These are phyloP conservation scores for Delitschia confertaspora DNA, from an alignment of 495 filamentous ascomycete genomes.

Conservation along the genomic window DNA sequence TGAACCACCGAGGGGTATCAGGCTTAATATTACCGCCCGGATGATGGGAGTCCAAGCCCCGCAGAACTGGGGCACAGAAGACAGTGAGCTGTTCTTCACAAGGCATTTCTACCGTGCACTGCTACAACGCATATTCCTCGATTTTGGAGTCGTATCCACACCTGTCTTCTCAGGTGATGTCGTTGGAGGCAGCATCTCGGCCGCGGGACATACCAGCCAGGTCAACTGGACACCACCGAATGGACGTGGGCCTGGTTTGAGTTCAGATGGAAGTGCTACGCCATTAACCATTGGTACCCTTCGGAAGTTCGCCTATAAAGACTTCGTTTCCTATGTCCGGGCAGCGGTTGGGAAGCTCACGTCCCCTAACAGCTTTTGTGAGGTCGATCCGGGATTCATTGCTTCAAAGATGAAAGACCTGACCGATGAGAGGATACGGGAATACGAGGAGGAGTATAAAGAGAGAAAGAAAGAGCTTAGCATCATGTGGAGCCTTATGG, in stretches of 20 bases:
- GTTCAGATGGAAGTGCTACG: constrained; percentile 42
- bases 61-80: constrained; percentile 72
- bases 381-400: constrained; percentile 40
- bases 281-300: constrained; percentile 82
- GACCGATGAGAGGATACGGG: constrained; percentile 61
- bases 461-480: constrained; percentile 73
- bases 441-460: constrained; percentile 55
- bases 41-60: constrained; percentile 97
- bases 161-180: constrained; percentile 38
- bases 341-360: constrained; percentile 70
- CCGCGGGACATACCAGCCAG: constrained; percentile 17
- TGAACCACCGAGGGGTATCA: constrained; percentile 45
- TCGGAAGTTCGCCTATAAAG: constrained; percentile 67
- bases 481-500: constrained; percentile 87
- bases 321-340: constrained; percentile 66
- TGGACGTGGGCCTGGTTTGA: constrained; percentile 17
- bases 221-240: constrained; percentile 22
- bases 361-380: constrained; percentile 26
- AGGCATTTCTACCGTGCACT: constrained; percentile 90
- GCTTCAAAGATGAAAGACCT: constrained; percentile 51
- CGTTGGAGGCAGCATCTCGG: constrained; percentile 29
- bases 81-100: constrained; percentile 82
- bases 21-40: constrained; percentile 88
- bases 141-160: constrained; percentile 60
- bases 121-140: constrained; percentile 80